Percentiles rank a stretch among this genome's conserved stretches.
These are phyloP conservation scores for Colletotrichum sp. DNA, from an alignment of 2,329 filamentous ascomycete species.

Conservation along the genomic window DNA sequence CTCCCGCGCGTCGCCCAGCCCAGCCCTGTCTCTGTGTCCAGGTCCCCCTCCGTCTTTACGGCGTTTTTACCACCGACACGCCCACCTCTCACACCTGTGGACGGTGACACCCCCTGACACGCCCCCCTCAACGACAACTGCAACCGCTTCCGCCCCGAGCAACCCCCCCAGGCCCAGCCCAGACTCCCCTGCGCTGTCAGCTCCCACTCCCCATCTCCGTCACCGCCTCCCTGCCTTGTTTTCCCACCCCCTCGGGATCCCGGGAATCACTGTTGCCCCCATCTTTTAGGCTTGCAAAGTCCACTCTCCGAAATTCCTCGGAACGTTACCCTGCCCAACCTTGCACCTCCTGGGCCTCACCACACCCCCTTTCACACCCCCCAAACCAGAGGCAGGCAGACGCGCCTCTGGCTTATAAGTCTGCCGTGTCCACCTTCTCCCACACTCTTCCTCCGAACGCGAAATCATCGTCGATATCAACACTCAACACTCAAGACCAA, in stretches of 20 bases:
- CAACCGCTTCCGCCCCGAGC: background rate
- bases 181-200: conserved; percentile 3
- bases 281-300: conserved; percentile 18
- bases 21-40: conserved; percentile 4
- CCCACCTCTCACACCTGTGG: background rate
- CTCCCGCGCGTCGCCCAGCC: conserved; percentile 1
- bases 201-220: conserved; percentile 6
- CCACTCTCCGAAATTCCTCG: conserved; percentile 20
- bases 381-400: conserved; percentile 10
- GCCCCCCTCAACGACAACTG: background rate
- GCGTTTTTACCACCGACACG: background rate
- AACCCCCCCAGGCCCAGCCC: background rate
- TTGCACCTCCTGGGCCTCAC: background rate
- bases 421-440: conserved; percentile 17
- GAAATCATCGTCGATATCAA: conserved; percentile 15
- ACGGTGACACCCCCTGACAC: background rate
- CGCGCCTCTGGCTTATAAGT: conserved; percentile 21
- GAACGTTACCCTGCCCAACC: conserved; percentile 16
- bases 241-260: conserved; percentile 20
- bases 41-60: background rate
- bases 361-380: conserved; percentile 7
- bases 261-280: conserved; percentile 14
- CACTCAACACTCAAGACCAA: background rate
- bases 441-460: background rate
- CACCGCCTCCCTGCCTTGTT: conserved; percentile 23